These are phyloP conservation scores for Ensete glaucum DNA, from an alignment of 176 grass and related monocot species.

Conservation along the genomic window DNA sequence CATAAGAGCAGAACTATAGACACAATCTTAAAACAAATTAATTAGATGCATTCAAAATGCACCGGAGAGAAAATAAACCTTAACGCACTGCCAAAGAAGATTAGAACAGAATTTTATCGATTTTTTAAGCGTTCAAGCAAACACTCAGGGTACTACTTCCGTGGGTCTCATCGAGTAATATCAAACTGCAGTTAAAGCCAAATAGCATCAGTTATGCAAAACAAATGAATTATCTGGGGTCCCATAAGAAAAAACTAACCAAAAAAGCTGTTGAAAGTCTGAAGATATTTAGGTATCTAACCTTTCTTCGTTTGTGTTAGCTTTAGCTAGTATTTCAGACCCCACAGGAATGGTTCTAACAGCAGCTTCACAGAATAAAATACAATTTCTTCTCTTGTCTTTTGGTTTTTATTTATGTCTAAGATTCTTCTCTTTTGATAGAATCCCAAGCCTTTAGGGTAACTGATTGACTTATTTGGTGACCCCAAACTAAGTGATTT, in stretches of 20 bases:
- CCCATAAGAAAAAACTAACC: neutral
- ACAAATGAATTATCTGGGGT: neutral
- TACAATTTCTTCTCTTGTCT: too few species aligned
- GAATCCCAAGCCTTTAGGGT: neutral
- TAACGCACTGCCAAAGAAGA: too few species aligned
- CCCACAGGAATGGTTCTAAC: neutral
- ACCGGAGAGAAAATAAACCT: too few species aligned
- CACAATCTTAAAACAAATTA: neutral
- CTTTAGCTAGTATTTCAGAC: neutral
- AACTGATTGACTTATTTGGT: neutral
- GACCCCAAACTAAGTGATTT: neutral
- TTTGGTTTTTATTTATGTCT: neutral
- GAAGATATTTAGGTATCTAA: neutral
- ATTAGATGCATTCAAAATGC: conserved; percentile 6
- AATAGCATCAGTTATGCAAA: neutral
- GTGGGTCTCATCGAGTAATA: neutral
- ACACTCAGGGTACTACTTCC: neutral
- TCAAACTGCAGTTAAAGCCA: neutral
- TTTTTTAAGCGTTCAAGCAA: neutral
- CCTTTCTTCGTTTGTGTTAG: neutral
- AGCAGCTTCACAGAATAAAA: neutral
- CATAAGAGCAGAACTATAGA: neutral
- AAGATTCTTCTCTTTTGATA: neutral
- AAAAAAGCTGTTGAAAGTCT: neutral
- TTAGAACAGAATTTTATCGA: neutral